Conservation (phyloP, 2,329 filamentous ascomycete species). For the Akanthomyces lecanii region DNA sequence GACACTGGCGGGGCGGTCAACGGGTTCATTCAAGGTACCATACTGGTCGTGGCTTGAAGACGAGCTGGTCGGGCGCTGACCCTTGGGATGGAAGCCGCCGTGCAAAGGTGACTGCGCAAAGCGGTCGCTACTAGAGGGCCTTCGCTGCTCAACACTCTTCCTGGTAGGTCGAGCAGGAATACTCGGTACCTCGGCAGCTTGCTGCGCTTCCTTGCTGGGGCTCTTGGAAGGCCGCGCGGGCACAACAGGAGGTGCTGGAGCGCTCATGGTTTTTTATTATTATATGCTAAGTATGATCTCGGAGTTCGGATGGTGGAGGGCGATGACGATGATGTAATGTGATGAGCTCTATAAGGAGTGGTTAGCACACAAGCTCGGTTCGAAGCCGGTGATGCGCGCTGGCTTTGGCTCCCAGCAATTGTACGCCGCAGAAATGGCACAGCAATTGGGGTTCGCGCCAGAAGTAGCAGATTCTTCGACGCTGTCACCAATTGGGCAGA, state of each 20-base stretch:
- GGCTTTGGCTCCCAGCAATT: neutral
- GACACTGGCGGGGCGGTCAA: slow-evolving; percentile 69
- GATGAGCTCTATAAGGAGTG: neutral
- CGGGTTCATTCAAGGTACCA: slow-evolving; percentile 37
- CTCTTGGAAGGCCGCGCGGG: slow-evolving; percentile 53
- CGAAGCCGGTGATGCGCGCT: neutral
- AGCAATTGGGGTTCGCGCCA: neutral
- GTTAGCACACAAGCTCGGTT: slow-evolving; percentile 4
- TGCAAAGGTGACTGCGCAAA: slow-evolving; percentile 86
- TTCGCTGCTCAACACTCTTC: slow-evolving; percentile 68
- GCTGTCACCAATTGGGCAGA: slow-evolving; percentile 2
- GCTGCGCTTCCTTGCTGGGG: slow-evolving; percentile 42
- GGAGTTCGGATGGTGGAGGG: neutral
- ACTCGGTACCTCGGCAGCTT: slow-evolving; percentile 32
- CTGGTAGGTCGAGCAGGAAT: slow-evolving; percentile 74
- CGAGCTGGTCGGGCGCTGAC: slow-evolving; percentile 32
- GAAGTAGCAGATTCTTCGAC: neutral
- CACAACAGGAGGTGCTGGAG: slow-evolving; percentile 48
- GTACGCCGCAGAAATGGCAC: neutral
- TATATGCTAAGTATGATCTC: neutral
- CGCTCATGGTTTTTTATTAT: slow-evolving; percentile 39
- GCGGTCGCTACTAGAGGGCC: slow-evolving; percentile 71
- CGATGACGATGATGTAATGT: neutral
- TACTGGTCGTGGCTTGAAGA: slow-evolving; percentile 32
- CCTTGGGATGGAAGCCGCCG: slow-evolving; percentile 55